Percentiles rank a stretch among this genome's conserved stretches.
Conservation (phyloP, 2,329 filamentous ascomycete species). For the Venturia pyrina region DNA sequence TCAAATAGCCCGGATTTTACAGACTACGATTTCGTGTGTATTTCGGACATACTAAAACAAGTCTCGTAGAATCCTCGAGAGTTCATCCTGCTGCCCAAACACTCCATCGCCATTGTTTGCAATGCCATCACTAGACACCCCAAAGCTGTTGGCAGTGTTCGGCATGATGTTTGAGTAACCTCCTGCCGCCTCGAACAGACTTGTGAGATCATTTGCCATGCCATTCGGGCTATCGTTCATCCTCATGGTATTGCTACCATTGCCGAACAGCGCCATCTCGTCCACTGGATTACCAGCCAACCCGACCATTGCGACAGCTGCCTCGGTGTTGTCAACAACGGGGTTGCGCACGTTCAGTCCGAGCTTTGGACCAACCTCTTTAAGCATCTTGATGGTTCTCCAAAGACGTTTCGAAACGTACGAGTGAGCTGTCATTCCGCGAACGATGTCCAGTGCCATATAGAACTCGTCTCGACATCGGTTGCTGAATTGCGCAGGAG, state of each 20-base stretch:
- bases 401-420: constrained; percentile 65
- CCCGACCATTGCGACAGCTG: constrained; percentile 56
- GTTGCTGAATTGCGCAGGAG: constrained; percentile 59
- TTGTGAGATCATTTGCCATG: constrained; percentile 53
- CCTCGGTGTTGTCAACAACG: constrained; percentile 36
- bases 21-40: no score
- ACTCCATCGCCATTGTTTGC: constrained; percentile 34
- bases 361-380: constrained; percentile 60
- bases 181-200: constrained; percentile 53
- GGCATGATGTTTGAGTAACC: constrained; percentile 23
- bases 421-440: constrained; percentile 60
- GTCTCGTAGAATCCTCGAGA: constrained; percentile 49
- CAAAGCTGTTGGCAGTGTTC: constrained; percentile 31
- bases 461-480: constrained; percentile 68
- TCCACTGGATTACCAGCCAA: constrained; percentile 53
- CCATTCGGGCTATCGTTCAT: constrained; percentile 45
- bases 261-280: constrained; percentile 40
- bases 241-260: constrained; percentile 16
- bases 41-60: constrained; percentile 35
- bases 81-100: constrained; percentile 47
- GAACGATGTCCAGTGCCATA: constrained; percentile 64
- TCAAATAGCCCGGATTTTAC: no score
- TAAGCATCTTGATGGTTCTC: constrained; percentile 60
- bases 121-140: constrained; percentile 28
- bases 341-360: constrained; percentile 43